These are phyloP conservation scores for Lasiosphaeris hirsuta DNA, from an alignment of 495 filamentous ascomycete genomes.

Conservation along the genomic window DNA sequence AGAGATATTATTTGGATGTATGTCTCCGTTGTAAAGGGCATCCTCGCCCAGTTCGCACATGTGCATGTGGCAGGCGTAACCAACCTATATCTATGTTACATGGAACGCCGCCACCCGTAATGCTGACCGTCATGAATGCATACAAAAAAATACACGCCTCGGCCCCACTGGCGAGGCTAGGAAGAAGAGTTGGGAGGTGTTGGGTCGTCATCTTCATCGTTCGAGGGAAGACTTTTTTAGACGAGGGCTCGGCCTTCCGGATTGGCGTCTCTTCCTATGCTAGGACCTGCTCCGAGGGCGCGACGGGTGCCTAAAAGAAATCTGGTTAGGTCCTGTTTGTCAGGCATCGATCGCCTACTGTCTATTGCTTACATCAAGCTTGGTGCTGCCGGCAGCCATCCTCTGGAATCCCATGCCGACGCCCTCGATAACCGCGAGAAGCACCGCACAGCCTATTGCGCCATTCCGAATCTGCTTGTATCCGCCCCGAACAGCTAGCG, in stretches of 20 bases:
- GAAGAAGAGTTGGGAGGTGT: conserved; percentile 41
- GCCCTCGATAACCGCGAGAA: conserved; percentile 94
- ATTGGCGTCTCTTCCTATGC: conserved; percentile 25
- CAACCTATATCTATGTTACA: conserved; percentile 41
- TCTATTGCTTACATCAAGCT: conserved; percentile 63
- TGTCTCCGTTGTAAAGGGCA: conserved; percentile 19
- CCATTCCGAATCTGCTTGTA: conserved; percentile 85
- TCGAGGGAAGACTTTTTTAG: neutral
- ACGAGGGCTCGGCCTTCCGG: neutral
- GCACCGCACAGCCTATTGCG: conserved; percentile 89
- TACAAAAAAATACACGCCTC: conserved; percentile 31
- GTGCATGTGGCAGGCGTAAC: conserved; percentile 19
- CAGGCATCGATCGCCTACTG: neutral
- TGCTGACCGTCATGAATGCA: conserved; percentile 37
- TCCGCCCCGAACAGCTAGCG: conserved; percentile 86
- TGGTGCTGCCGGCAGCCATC: conserved; percentile 90
- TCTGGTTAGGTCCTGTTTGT: neutral
- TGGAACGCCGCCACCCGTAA: conserved; percentile 33
- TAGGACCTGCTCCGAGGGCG: conserved; percentile 40
- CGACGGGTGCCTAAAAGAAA: conserved; percentile 32
- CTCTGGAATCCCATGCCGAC: conserved; percentile 96
- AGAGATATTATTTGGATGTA: conserved; percentile 30
- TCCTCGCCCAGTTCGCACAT: conserved; percentile 9
- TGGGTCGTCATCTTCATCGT: conserved; percentile 9
- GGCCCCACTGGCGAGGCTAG: conserved; percentile 19